Conservation (phyloP, 2,329 filamentous ascomycete genomes). For the Fusarium nelsonii region DNA sequence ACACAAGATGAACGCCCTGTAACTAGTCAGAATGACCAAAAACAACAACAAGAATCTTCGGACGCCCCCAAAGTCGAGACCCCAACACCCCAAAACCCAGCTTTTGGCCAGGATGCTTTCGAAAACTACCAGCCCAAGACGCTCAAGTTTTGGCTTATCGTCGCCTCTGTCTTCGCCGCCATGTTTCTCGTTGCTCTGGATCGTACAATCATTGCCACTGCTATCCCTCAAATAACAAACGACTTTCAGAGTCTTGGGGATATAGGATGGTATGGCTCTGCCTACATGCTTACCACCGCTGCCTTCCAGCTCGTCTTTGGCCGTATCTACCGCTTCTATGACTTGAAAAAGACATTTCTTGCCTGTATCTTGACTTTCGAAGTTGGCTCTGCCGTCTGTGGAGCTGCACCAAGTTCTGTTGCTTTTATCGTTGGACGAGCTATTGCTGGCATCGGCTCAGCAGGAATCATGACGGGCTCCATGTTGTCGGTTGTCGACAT, state of each 20-base stretch:
- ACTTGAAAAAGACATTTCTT: slow-evolving; percentile 63
- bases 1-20: background rate
- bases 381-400: slow-evolving; percentile 66
- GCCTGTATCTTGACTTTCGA: slow-evolving; percentile 64
- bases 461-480: slow-evolving; percentile 69
- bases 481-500: slow-evolving; percentile 69
- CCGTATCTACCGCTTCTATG: slow-evolving; percentile 66
- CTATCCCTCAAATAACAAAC: slow-evolving; percentile 67
- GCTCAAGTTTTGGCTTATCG: slow-evolving; percentile 67
- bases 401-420: slow-evolving; percentile 64
- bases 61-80: slow-evolving; percentile 37
- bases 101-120: slow-evolving; percentile 49
- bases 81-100: slow-evolving; percentile 22
- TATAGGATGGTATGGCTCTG: slow-evolving; percentile 73
- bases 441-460: slow-evolving; percentile 67
- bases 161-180: slow-evolving; percentile 66
- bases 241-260: slow-evolving; percentile 69
- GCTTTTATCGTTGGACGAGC: slow-evolving; percentile 69
- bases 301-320: slow-evolving; percentile 67
- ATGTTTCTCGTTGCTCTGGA: slow-evolving; percentile 70
- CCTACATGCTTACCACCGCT: slow-evolving; percentile 70
- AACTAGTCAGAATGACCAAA: background rate
- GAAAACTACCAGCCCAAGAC: slow-evolving; percentile 65
- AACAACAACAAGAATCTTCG: slow-evolving; percentile 15
- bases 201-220: slow-evolving; percentile 68